Base-by-base conservation (phyloP, 2,329 filamentous ascomycete genomes). In the Talaromyces sp. region DNA sequence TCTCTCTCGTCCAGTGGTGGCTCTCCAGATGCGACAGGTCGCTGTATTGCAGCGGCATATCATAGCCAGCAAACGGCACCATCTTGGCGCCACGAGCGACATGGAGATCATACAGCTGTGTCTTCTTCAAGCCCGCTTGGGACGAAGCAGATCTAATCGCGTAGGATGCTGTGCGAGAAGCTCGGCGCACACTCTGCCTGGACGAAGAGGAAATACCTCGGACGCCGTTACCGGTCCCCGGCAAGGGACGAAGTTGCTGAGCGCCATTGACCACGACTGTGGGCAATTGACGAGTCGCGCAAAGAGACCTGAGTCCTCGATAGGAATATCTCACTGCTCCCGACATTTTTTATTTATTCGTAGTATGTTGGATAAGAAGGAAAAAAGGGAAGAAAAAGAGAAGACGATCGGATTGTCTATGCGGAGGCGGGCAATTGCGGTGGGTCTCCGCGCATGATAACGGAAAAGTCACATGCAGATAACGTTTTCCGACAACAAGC, bases 31-130 rank as follows among this genome's bases (percentile, higher is more conserved):
- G 89, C 68, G 89, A 88, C 67, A 90, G 83, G 67, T 87, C 85
- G 36, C 83, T 78, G 80, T 98, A 99, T 76, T 95, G 90, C 52
- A 99, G 87, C 7, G 95, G 95, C 92, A 99, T 97, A 68, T 86
- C 83, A 80, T 89, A 96, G 67, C 92, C 92, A 65, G 91, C 94
- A 78, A 97, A 99, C n/a, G 92, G 91, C 56, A 97, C 94, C 87
- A 98, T 95, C 80, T 96, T 97, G 67, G 85, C 95, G 68, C 91
- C 91, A 72, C 91, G 82, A 62, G 85, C 83, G 65, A 93, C 71
- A 75, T 96, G 90, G 27, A 96, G 81, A 69, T 92, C 87, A 76
- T 94, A 90, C 27, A 97, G 82, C 31, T 89, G 87, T 2, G 91
- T 96, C 77, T 73, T 73, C 40, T 72, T 73, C 62, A 78, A 64